Base-by-base conservation (phyloP, 306 rosid genomes). In the Cucumis hystrix region DNA sequence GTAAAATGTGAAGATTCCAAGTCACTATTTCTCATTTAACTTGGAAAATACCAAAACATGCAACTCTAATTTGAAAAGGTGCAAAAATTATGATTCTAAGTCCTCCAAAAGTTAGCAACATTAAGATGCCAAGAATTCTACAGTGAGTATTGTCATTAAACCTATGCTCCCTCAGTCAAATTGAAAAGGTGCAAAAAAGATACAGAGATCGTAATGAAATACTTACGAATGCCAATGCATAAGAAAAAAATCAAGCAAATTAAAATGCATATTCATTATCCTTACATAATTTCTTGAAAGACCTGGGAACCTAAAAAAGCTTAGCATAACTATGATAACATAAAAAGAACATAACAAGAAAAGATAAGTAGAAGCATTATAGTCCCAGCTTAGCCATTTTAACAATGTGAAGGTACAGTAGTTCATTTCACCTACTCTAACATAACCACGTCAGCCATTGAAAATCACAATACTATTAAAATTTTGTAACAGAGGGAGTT, bases 241-340 rank as follows among this genome's bases (percentile, higher is more conserved):
- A 47, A 11, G 52, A 4, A 4, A 11, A 69, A 69, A 45, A 20
- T 39, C 0, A 65, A 37, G 25, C 3, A 37, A 65, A 65, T 18
- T 51, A 37, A 23, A 65, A 17, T 11, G 96, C 96, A 85, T 91
- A 91, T 70, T 93, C 98, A 40, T 93, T 93, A 80, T 93, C 98
- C 86, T 93, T 97, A 78, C 80, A 84, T 87, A 93, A 83, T 85
- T 83, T 85, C 91, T 93, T 93, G 72, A 91, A 84, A 77, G 93
- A 93, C 86, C 96, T 91, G 74, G 92, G 98, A 72, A 93, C 98
- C 98, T 93, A 84, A 79, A 89, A 91, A 78, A 37, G 74, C 74
- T 83, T 76, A 70, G 74, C 60, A 69, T 52, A 72, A 80, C 80
- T 66, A 83, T 73, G 63, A 84, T 68, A 79, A 82, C 83, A 80